A percentile compares a stretch with the other conserved stretches of the same genome.
These are phyloP conservation scores for Pouteria glomerata DNA, from an alignment of 148 eudicot species.

Conservation along the genomic window DNA sequence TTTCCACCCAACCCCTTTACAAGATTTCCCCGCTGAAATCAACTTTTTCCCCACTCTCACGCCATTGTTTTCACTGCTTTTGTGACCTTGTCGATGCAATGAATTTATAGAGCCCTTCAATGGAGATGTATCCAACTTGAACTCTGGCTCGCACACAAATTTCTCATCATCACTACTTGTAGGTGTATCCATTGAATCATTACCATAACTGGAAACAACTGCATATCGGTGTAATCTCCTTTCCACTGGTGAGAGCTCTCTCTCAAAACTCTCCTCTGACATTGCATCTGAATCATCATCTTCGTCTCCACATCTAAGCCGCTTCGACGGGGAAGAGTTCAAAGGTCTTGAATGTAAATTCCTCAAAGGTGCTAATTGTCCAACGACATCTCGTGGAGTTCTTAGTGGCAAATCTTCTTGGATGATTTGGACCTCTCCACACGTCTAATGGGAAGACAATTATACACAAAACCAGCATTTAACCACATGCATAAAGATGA, in stretches of 20 bases:
- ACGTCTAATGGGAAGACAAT: slow-evolving; percentile 38
- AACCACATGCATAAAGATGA: neutral
- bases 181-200: slow-evolving; percentile 33
- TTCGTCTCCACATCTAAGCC: slow-evolving; percentile 26
- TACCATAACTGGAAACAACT: slow-evolving; percentile 33
- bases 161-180: slow-evolving; percentile 76
- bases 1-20: slow-evolving; percentile 23
- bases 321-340: slow-evolving; percentile 25
- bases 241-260: slow-evolving; percentile 64
- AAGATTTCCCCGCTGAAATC: slow-evolving; percentile 16
- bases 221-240: slow-evolving; percentile 70
- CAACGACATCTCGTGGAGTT: slow-evolving; percentile 85
- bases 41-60: slow-evolving; percentile 21
- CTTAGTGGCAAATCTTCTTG: slow-evolving; percentile 80
- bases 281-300: slow-evolving; percentile 65
- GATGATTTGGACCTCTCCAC: slow-evolving; percentile 83
- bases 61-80: slow-evolving; percentile 24
- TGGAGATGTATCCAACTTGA: slow-evolving; percentile 31
- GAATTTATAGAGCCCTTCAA: slow-evolving; percentile 22
- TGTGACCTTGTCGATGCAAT: slow-evolving; percentile 17
- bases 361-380: slow-evolving; percentile 52
- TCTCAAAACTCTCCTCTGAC: slow-evolving; percentile 69
- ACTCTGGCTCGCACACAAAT: slow-evolving; percentile 25
- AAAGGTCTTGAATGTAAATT: slow-evolving; percentile 32
- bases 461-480: neutral